Base-by-base conservation (phyloP, 768 basidiomycete species). In the Strobilomyces dryophilus region DNA sequence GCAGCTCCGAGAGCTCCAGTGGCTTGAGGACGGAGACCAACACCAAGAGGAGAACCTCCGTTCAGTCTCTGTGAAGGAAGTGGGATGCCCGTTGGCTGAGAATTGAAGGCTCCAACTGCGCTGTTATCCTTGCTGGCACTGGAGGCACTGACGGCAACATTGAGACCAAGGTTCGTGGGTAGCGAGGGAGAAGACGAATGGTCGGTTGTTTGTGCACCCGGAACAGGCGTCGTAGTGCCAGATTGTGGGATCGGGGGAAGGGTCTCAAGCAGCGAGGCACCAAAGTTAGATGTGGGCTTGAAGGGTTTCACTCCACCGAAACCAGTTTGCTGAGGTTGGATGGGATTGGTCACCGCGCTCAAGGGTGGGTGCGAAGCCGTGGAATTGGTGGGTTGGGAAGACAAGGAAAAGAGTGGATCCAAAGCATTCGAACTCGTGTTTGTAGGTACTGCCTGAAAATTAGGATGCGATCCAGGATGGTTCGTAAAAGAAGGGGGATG, bases 281-380 rank as follows among this genome's bases (percentile, higher is more conserved):
- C 91, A 64, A 93, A 93, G 39, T 80, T 84, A 2, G 85, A 87
- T 3, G 84, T 78, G 3, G 91, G 91, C 62, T 91, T 90, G 76
- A 93, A 93, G 7, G 87, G 81, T 64, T 87, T 90, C 58, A 91
- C 66, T 6, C 84, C 85, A 24, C 77, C 73, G 49, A 76, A 80
- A 2, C 80, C 80, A 5, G 80, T 81, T 43, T 59, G 47, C 60
- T 81, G 80, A 4, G 77, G 60, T 57, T 74, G 75, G 15, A 81
- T 47, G 41, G 55, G 63, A 42, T 48, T 35, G 21, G 68, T 54
- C 11, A 68, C 49, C n/a, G 74, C 64, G 35, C 69, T 64, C 5
- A 74, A 73, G 1, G 73, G 66, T 0, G 69, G 44, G 36, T 62
- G 64, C 0, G 74, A 68, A 24, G 61, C 54, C 0, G 76, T 69